Evolutionary conservation across 2,329 filamentous ascomycete genomes (phyloP), one percentile per base, ranked within the genome.

Genomic region (Volutella citrinella): DNA sequence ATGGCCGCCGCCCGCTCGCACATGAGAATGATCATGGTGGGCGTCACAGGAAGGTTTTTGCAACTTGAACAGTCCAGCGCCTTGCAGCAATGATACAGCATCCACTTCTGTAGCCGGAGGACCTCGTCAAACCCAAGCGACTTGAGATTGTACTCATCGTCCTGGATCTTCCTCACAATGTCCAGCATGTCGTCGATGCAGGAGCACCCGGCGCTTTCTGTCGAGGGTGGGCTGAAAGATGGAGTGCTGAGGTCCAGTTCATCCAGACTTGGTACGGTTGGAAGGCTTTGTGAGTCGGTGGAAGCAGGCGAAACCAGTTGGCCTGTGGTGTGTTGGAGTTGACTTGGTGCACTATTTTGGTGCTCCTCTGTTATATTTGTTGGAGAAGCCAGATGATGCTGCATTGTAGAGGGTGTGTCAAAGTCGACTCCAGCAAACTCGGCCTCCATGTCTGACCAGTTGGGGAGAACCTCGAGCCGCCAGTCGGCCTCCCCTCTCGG

Each of bases 1-100:
- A 57, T 58, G 27, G 53, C 42, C 1, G 48, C 37, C 19, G 57
- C 38, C 11, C 52, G 41, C 20, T 56, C 54, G 38, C 53, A 59
- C 18, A 58, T 44, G 21, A 56, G 43, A 11, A 58, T 40, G 13
- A 53, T 36, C n/a, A 56, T 33, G 3, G 49, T 48, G 24, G 48
- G 45, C 10, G 46, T 40, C 5, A 31, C 35, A 11, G 36, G 28
- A 3, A 36, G 28, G 11, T 24, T 17, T 4, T 27, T 19, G 32
- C 54, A 59, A 2, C 26, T 31, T 1, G 32, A 12, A 35, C 56
- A 59, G 16, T 49, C 45, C 3, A 59, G 45, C 6, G 50, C 38
- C 22, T 44, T 45, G 27, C 44, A 43, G 35, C 54, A 57, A 21
- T 59, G 45, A 17, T 48, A 52, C n/a, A 56, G 32, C 19, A 59